phyloP scores from a whole-genome alignment of 768 basidiomycete species.

The Leccinellum rugosiceps region DNA sequence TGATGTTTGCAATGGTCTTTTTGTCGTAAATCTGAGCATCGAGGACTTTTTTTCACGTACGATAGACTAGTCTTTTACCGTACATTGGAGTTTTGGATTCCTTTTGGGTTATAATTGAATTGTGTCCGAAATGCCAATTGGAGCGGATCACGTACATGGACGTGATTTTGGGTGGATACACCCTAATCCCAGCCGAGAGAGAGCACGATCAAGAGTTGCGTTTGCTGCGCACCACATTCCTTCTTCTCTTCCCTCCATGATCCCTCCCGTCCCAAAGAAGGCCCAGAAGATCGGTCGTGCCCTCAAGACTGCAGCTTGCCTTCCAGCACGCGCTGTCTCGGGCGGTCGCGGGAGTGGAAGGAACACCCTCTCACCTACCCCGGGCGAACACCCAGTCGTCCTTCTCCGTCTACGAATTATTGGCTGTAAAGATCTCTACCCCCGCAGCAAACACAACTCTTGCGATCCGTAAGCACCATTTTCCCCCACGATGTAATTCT shows the following conservation, averaged over 20 bases:
- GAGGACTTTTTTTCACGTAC: neutral
- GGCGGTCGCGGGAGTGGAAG: constrained; percentile 38
- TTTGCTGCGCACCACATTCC: constrained; percentile 10
- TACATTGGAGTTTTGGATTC: neutral
- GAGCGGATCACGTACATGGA: neutral
- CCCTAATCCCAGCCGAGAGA: neutral
- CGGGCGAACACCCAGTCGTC: constrained; percentile 66
- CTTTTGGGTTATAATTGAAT: neutral
- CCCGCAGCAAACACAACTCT: constrained; percentile 64
- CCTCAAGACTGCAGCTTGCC: constrained; percentile 55
- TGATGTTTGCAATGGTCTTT: constrained; percentile 34
- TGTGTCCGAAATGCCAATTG: no score
- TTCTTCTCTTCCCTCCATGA: constrained; percentile 11
- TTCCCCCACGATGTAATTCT: neutral
- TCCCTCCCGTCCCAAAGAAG: constrained; percentile 38
- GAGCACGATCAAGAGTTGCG: neutral
- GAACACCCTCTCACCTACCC: constrained; percentile 39
- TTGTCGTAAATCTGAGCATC: constrained; percentile 23
- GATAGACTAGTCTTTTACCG: neutral
- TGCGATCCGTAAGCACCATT: constrained; percentile 70
- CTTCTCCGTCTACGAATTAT: constrained; percentile 67
- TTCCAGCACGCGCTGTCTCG: constrained; percentile 45
- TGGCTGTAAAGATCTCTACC: constrained; percentile 55
- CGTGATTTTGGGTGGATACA: neutral
- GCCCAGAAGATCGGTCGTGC: constrained; percentile 55